Base-by-base conservation (phyloP, 768 basidiomycete species). In the Chalciporus pseudorubinellus region DNA sequence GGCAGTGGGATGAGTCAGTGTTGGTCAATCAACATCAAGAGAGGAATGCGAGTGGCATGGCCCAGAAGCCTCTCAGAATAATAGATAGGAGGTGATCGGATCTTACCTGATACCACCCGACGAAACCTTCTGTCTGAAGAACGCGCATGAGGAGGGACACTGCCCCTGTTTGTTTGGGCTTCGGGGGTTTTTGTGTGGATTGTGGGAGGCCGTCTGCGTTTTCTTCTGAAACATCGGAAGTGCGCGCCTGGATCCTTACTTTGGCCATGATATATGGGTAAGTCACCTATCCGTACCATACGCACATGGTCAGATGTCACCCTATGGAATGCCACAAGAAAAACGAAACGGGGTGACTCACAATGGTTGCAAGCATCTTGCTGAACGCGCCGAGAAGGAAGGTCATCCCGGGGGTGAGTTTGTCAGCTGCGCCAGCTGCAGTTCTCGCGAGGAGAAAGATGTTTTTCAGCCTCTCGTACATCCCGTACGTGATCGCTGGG, bases 211-310 rank as follows among this genome's bases (percentile, higher is more conserved):
- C 76, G 1, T 26, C 20, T 33, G 14, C n/a, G 34, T 56, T 56
- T 5, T 63, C 65, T 10, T 41, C 41, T 4, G 29, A 70, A 74
- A 13, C 65, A 50, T 84, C 82, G 16, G 82, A 77, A 42, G 80
- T 79, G 24, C 89, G 83, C 7, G 95, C 92, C 70, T 98, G 95
- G 24, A 98, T 88, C 46, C 95, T 82, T 28, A 98, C 92, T 77
- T 98, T 98, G 42, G 90, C 91, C 89, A 93, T 92, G 59, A 94
- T 94, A 65, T 95, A 94, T 1, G 92, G 93, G 64, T 95, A 95
- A 3, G 92, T 95, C 24, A 93, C 90, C 93, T 94, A 59, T 19
- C 43, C 16, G 18, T 8, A 48, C 43, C 34, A 53, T 42, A 24
- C 46, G 19, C 36, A 11, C 34, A 31, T 26, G 44, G 22, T 36